Conservation (phyloP, 192 early-diverging fungal genomes). For the Coemansia sp. region DNA sequence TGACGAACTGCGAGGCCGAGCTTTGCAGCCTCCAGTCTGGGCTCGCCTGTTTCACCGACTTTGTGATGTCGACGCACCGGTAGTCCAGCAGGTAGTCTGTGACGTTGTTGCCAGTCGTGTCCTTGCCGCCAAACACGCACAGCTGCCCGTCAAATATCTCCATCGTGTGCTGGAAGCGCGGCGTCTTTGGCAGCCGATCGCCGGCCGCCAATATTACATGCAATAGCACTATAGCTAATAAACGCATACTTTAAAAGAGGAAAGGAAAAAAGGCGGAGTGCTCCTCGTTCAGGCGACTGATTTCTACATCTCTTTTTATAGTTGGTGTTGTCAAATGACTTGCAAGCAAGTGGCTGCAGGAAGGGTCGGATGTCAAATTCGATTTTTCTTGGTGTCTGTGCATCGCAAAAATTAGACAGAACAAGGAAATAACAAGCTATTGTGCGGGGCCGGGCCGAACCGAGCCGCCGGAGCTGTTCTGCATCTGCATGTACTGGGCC, state of each 20-base stretch:
- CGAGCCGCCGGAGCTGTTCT: neutral
- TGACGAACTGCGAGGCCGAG: slow-evolving; percentile 46
- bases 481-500: slow-evolving; percentile 15
- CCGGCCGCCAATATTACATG: neutral
- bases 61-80: slow-evolving; percentile 39
- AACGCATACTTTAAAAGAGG: neutral
- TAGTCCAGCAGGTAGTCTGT: slow-evolving; percentile 38
- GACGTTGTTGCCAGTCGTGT: slow-evolving; percentile 4
- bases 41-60: slow-evolving; percentile 11
- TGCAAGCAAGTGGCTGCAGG: neutral
- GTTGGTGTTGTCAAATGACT: neutral
- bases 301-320: neutral
- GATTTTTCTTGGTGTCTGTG: no score
- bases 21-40: slow-evolving; percentile 34
- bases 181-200: slow-evolving; percentile 8
- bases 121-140: slow-evolving; percentile 47
- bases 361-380: neutral
- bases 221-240: slow-evolving; percentile 1
- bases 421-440: slow-evolving; percentile 5
- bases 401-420: neutral
- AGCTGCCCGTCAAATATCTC: slow-evolving; percentile 43
- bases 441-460: slow-evolving; percentile 16
- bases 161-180: slow-evolving; percentile 46
- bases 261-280: neutral
- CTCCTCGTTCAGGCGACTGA: no score